Evolutionary conservation across 2,329 filamentous ascomycete genomes (phyloP), one percentile per base, ranked within the genome.

Genomic region (Juglanconis oblonga): DNA sequence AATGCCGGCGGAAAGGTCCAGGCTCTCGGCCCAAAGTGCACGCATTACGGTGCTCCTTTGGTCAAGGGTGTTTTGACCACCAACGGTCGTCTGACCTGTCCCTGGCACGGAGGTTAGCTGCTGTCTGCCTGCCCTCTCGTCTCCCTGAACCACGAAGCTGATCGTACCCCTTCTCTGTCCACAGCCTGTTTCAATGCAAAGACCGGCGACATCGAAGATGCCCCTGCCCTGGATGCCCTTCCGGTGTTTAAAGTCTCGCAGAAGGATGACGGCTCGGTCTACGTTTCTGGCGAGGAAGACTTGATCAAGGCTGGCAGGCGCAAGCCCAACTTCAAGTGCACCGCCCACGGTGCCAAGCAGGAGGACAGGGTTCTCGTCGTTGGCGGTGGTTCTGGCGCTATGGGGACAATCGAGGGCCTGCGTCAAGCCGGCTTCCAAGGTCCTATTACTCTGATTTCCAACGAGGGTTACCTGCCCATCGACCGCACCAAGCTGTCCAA

Each of bases 401-500:
- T 97, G 53, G 93, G 92, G 35, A 83, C 90, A 5, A 79, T 97
- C 49, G 92, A 98, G 72, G 89, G 87, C 11, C 84, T 99, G 14
- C 88, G 94, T 48, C 89, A 90, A 64, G 86, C 88, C 64, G 92
- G 93, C 35, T 98, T 88, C 78, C 82, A 81, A 5, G 94, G 92
- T 13, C 79, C 84, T 58, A 87, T 99, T 66, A 96, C 92, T 0
- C 80, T 97, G 68, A 87, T 99, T 68, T 88, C 90, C 11, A 87
- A 85, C 65, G 95, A 99, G 74, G 89, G 90, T 29, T 89, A 95
- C 72, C 82, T 89, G 38, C 93, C 93, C 36, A 93, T 98, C 68
- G 95, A 99, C 77, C 87, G 95, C 24, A 92, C 95, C 10, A 98
- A 98, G 80, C 83, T 99, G 47, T 97, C 93, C 70, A 99, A 99